Percentiles rank a stretch among this genome's conserved stretches.
phyloP scores from a whole-genome alignment of 164 flowering plant genomes.

The Aristolochia californica region DNA sequence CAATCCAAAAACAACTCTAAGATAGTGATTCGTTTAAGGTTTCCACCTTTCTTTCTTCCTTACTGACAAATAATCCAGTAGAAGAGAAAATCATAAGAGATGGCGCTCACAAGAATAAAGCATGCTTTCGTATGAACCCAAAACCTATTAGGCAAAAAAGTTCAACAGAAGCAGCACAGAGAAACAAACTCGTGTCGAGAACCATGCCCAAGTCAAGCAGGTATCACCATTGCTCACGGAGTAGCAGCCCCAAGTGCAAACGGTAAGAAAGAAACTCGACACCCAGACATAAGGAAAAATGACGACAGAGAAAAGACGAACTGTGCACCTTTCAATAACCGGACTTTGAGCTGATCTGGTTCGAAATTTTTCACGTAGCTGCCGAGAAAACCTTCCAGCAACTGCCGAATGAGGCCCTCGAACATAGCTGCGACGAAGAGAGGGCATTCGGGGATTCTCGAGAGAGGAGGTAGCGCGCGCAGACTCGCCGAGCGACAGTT shows the following conservation, averaged over 20 bases:
- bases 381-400: conserved; percentile 63
- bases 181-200: neutral
- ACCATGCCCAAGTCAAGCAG: neutral
- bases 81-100: too few species aligned
- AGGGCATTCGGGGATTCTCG: too few species aligned
- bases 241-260: neutral
- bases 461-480: too few species aligned
- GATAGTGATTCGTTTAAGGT: too few species aligned
- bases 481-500: too few species aligned
- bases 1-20: too few species aligned
- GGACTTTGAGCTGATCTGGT: conserved; percentile 75
- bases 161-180: neutral
- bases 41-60: too few species aligned
- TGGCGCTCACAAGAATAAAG: too few species aligned
- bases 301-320: neutral
- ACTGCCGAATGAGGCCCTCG: conserved; percentile 62
- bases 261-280: neutral
- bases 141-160: neutral
- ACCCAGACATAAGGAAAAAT: too few species aligned
- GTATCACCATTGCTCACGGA: neutral
- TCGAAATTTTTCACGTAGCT: conserved; percentile 68
- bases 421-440: conserved; percentile 26
- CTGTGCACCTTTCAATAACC: conserved; percentile 61
- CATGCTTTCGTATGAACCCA: neutral
- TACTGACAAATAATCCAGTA: too few species aligned